These are phyloP conservation scores for Polyporus tsugae DNA, from an alignment of 1,284 basidiomycete genomes.

Conservation along the genomic window DNA sequence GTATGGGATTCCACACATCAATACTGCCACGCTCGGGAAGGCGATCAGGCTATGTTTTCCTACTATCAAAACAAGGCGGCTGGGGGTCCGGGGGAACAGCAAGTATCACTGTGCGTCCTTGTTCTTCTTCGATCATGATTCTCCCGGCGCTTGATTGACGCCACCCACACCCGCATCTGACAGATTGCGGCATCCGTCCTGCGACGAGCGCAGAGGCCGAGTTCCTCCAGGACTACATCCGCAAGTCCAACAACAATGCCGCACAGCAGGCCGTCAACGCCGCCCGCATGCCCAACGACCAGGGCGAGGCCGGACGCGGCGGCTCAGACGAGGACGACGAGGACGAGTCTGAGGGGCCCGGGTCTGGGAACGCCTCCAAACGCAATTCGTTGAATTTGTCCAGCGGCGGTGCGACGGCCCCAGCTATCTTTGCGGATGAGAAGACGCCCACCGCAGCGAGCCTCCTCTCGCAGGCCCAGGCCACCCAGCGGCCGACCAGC, in stretches of 20 bases:
- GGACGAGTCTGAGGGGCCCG: constrained; percentile 79
- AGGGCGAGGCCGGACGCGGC: constrained; percentile 61
- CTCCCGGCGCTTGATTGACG: constrained; percentile 44
- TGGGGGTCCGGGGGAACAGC: constrained; percentile 91
- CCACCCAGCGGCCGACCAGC: constrained; percentile 63
- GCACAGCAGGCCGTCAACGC: constrained; percentile 77
- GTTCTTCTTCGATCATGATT: constrained; percentile 38
- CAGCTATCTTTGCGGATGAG: constrained; percentile 64
- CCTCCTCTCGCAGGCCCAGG: constrained; percentile 79
- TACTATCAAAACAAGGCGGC: constrained; percentile 90
- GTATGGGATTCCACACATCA: constrained; percentile 91
- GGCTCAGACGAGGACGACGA: constrained; percentile 85
- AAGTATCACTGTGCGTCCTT: constrained; percentile 85
- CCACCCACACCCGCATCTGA: constrained; percentile 34
- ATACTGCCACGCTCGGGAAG: constrained; percentile 93
- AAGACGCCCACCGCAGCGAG: constrained; percentile 85
- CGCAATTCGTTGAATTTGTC: constrained; percentile 75
- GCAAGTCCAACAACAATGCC: constrained; percentile 85
- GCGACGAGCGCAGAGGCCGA: constrained; percentile 89
- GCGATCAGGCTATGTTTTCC: constrained; percentile 93
- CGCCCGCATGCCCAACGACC: constrained; percentile 70
- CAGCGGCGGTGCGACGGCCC: constrained; percentile 63
- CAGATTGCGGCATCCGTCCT: constrained; percentile 90
- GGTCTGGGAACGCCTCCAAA: constrained; percentile 71
- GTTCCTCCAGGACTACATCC: constrained; percentile 89